These are phyloP conservation scores for Pyrus pyrifolia DNA, from an alignment of 306 rosid species.

Conservation along the genomic window DNA sequence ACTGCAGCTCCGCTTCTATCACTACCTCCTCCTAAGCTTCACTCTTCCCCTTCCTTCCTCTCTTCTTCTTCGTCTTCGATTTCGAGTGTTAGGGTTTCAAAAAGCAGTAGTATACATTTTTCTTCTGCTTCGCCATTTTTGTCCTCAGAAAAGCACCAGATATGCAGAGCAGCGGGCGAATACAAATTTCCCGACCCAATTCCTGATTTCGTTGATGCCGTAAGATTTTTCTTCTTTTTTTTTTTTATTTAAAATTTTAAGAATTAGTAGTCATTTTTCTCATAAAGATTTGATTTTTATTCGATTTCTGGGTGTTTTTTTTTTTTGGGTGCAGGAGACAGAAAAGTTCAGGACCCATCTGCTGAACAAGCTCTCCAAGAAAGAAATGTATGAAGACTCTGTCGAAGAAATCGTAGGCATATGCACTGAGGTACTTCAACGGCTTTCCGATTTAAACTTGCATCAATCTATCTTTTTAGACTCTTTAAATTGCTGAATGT, in stretches of 20 bases:
- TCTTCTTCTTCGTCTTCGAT: conserved; percentile 1
- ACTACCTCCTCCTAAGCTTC: conserved; percentile 8
- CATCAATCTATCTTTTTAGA: background rate
- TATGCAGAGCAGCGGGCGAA: conserved; percentile 54
- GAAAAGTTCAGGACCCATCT: conserved; percentile 64
- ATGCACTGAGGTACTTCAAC: conserved; percentile 67
- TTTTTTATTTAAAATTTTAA: background rate
- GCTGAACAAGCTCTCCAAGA: conserved; percentile 54
- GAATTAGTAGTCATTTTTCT: background rate
- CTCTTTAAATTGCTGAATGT: background rate
- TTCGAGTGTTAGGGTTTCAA: background rate
- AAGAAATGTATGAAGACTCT: conserved; percentile 54
- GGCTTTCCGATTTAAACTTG: background rate
- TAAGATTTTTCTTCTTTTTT: conserved; percentile 12
- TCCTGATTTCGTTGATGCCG: conserved; percentile 79
- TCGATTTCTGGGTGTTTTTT: background rate
- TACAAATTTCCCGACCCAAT: conserved; percentile 95
- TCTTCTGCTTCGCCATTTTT: conserved; percentile 12
- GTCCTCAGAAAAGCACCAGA: conserved; percentile 23
- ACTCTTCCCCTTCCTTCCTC: background rate
- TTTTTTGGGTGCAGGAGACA: conserved; percentile 48
- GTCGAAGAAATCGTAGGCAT: conserved; percentile 63
- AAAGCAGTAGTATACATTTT: conserved; percentile 2
- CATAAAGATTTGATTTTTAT: background rate
- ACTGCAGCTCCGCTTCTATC: conserved; percentile 13